A percentile compares a stretch with the other conserved stretches of the same genome.
Evolutionary conservation across 345 rosid species (phyloP).

Genomic region (Passiflora organensis): DNA sequence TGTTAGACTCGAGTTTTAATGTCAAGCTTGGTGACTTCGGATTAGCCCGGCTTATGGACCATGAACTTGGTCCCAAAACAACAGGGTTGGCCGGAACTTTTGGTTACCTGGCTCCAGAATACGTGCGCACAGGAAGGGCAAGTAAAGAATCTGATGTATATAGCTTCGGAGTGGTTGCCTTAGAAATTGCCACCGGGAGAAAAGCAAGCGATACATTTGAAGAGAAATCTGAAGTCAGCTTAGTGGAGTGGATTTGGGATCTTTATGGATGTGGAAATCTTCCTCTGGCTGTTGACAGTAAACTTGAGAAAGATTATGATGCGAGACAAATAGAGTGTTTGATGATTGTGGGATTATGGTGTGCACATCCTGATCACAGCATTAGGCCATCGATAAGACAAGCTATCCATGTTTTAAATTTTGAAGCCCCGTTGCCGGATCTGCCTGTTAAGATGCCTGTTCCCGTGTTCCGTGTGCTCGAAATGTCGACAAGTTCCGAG

Average conservation of each 20-base stretch:
- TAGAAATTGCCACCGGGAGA: conserved; percentile 15
- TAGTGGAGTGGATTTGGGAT: conserved; percentile 45
- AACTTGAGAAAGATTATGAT: conserved; percentile 20
- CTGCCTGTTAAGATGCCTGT: conserved; percentile 14
- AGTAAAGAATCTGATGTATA: conserved; percentile 29
- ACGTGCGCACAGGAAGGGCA: conserved; percentile 39
- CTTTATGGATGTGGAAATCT: conserved; percentile 22
- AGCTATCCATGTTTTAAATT: conserved; percentile 15
- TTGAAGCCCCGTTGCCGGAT: conserved; percentile 3
- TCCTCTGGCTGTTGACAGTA: conserved; percentile 20
- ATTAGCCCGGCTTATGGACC: conserved; percentile 32
- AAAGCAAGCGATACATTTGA: conserved; percentile 28
- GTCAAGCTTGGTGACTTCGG: conserved; percentile 69
- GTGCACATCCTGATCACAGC: conserved; percentile 16
- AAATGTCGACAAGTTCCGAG: not conserved
- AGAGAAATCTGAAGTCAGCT: conserved; percentile 15
- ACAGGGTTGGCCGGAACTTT: conserved; percentile 49
- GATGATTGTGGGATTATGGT: conserved; percentile 31
- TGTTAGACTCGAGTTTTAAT: conserved; percentile 51
- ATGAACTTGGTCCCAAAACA: conserved; percentile 22
- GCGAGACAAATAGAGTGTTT: conserved; percentile 33
- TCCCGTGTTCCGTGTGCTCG: not conserved
- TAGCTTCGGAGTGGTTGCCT: conserved; percentile 14
- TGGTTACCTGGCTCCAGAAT: conserved; percentile 55
- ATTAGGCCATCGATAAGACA: conserved; percentile 24